phyloP scores from a whole-genome alignment of 805 yeast species.

The baker's yeast (Saccharomyces cerevisiae) region DNA sequence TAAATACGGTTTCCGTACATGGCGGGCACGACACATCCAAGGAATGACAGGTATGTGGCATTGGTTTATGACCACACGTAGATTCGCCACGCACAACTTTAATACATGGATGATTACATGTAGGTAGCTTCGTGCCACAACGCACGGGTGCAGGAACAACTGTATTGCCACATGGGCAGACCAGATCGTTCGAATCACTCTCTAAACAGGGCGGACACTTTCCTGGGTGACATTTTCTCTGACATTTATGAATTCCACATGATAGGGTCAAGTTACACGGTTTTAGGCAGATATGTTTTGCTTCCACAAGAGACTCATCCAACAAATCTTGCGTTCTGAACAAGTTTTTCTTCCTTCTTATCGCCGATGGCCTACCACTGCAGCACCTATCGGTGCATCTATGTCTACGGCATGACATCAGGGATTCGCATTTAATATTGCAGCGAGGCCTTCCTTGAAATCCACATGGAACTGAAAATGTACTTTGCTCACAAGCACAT shows the following conservation, averaged over 20 bases:
- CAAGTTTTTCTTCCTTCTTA: conserved; percentile 37
- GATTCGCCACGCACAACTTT: conserved; percentile 34
- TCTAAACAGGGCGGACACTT: conserved; percentile 75
- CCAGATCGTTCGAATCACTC: conserved; percentile 68
- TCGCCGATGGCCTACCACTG: conserved; percentile 52
- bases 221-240: conserved; percentile 68
- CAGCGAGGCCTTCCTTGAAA: conserved; percentile 57
- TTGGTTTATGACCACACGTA: conserved; percentile 64
- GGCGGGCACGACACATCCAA: conserved; percentile 59
- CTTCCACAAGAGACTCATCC: conserved; percentile 59
- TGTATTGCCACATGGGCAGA: conserved; percentile 76
- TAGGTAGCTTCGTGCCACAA: conserved; percentile 65
- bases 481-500: conserved; percentile 56
- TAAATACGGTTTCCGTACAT: conserved; percentile 57
- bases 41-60: conserved; percentile 70
- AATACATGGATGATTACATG: conserved; percentile 58
- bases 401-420: conserved; percentile 75
- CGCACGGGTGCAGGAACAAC: conserved; percentile 74
- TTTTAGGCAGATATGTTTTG: conserved; percentile 63
- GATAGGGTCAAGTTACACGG: conserved; percentile 53
- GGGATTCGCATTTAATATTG: conserved; percentile 60
- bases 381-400: conserved; percentile 67
- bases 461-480: conserved; percentile 56
- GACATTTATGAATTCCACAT: conserved; percentile 66
- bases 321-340: conserved; percentile 28